Base-by-base conservation (phyloP, 78 protist genomes). In the Dictyostelium intermedium region DNA sequence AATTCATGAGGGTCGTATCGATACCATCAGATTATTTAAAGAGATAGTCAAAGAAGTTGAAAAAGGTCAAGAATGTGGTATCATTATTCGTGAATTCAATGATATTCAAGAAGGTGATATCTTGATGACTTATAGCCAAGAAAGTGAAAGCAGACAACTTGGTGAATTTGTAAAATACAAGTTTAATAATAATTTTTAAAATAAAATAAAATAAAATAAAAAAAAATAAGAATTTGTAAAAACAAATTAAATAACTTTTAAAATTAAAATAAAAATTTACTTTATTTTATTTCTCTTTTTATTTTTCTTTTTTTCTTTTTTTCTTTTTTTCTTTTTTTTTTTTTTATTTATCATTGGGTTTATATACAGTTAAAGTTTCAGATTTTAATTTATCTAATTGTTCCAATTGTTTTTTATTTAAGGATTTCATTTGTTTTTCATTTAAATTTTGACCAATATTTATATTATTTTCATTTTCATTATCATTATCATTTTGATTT, bases 11-110 rank as follows among this genome's bases (percentile, higher is more conserved):
- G 91, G 87, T 39, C 77, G 30, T 25, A 74, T 92, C 3, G 92
- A 92, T 27, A 35, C 73, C 8, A 79, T 92, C 14, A 85, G 60
- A 73, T 91, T 77, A 20, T 82, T 81, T 39, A 92, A 92, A 61
- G 96, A 92, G 39, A 23, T 32, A 27, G 92, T 92, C 23, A 86
- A 85, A 50, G 96, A 92, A 41, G 84, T 92, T 25, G 61, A 32
- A 47, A 85, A 85, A 37, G 96, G 96, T 34, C 85, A 81, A 73
- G 96, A 92, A 37, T 92, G 96, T 78, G 96, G 96, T 84, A 61
- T 92, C 18, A 50, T 76, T 56, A 27, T 84, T 32, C 69, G 86
- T 63, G 73, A 78, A 5, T 83, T 39, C n/a, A 76, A 77, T 56
- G 86, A 63, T 14, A 8, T 92, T 35, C 6, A 41, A 41, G 34